These are phyloP conservation scores for Metarhizium anisopliae DNA, from an alignment of 2,329 filamentous ascomycete genomes.

Conservation along the genomic window DNA sequence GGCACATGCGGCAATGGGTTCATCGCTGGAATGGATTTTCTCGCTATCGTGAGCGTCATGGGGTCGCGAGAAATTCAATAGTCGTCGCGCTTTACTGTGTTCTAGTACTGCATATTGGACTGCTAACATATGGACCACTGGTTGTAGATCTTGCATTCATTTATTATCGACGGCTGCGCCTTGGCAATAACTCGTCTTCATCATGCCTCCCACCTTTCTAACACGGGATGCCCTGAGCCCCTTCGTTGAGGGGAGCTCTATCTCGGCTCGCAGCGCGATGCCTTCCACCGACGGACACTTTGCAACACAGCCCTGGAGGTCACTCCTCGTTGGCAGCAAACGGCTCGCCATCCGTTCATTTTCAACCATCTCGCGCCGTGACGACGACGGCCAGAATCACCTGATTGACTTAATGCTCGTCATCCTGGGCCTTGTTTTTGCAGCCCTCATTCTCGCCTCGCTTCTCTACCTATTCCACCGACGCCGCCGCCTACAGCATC, in stretches of 20 bases:
- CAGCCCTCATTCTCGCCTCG: slow-evolving; percentile 59
- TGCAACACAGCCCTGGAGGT: slow-evolving; percentile 8
- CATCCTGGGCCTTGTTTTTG: slow-evolving; percentile 68
- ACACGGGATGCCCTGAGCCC: neutral
- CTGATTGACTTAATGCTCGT: slow-evolving; percentile 72
- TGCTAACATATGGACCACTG: slow-evolving; percentile 1
- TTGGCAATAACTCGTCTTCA: neutral
- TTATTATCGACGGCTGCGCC: slow-evolving; percentile 5
- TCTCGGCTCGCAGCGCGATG: slow-evolving; percentile 8
- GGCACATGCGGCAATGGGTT: neutral
- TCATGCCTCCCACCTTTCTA: slow-evolving; percentile 8
- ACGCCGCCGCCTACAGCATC: slow-evolving; percentile 39
- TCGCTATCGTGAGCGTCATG: neutral
- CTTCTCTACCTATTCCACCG: slow-evolving; percentile 66
- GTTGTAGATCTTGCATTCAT: slow-evolving; percentile 8
- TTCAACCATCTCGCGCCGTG: slow-evolving; percentile 6
- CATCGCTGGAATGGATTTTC: neutral
- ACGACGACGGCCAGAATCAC: slow-evolving; percentile 40
- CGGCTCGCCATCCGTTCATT: slow-evolving; percentile 6
- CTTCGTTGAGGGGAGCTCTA: slow-evolving; percentile 1
- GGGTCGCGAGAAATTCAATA: neutral
- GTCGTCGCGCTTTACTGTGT: neutral
- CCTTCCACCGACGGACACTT: slow-evolving; percentile 1
- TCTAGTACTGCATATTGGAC: neutral
- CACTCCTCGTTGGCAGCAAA: slow-evolving; percentile 4